These are phyloP conservation scores for Lactarius indigo DNA, from an alignment of 768 basidiomycete genomes.

Conservation along the genomic window DNA sequence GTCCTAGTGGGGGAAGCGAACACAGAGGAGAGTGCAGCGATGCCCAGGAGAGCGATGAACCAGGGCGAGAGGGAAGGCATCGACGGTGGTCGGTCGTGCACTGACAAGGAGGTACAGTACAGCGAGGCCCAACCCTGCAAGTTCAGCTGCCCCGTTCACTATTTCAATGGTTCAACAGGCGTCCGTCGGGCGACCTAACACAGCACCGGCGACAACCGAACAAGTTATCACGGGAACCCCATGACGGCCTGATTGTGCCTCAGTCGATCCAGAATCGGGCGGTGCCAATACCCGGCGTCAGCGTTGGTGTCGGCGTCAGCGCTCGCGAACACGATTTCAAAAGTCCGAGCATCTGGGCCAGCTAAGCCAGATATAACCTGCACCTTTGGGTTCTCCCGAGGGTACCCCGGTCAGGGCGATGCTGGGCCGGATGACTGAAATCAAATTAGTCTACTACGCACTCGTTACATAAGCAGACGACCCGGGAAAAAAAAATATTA, in stretches of 20 bases:
- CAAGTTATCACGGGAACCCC: not conserved
- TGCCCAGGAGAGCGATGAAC: conserved; percentile 7
- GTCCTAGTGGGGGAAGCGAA: conserved; percentile 12
- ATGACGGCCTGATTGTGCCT: not conserved
- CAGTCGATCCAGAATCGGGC: not conserved
- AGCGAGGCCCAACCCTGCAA: not conserved
- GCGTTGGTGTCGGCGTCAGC: not conserved
- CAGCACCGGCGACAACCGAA: not conserved
- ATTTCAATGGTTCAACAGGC: not conserved
- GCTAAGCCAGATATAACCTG: not conserved
- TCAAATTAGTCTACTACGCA: not conserved
- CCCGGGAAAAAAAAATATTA: not conserved
- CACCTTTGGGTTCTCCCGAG: no score
- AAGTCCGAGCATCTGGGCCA: not conserved
- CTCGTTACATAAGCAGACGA: not conserved
- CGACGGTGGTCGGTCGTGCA: not conserved
- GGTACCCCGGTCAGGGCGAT: not conserved
- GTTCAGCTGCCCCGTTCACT: not conserved
- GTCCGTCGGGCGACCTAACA: not conserved
- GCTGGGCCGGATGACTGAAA: not conserved
- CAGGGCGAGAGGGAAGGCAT: conserved; percentile 15
- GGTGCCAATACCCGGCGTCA: not conserved
- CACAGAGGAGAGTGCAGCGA: not conserved
- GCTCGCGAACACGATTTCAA: not conserved
- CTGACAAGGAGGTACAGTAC: not conserved